phyloP scores from a whole-genome alignment of 176 grass and related monocot species.

The Coix lacrymajobi region DNA sequence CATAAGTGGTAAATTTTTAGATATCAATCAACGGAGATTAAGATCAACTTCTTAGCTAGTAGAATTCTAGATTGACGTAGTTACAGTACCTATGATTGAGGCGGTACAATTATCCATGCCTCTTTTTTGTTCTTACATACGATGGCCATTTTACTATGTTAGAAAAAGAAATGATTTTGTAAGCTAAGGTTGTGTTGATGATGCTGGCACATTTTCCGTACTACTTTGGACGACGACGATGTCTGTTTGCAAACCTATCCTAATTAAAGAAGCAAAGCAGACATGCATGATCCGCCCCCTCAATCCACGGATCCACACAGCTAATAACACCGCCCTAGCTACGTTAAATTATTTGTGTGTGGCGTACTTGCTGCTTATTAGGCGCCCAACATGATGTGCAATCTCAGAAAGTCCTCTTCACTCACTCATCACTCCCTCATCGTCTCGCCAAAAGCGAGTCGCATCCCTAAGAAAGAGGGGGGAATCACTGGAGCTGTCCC shows the following conservation, averaged over 20 bases:
- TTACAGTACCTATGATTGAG: no score
- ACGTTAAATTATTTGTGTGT: background rate
- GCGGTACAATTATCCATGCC: no score
- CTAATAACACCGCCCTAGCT: rapidly evolving
- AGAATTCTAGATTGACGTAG: no score
- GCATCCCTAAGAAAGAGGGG: background rate
- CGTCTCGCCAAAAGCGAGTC: background rate
- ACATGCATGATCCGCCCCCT: background rate
- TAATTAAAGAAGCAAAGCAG: background rate
- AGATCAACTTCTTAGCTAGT: no score
- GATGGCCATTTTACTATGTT: background rate
- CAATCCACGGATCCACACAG: slow-evolving; percentile 1
- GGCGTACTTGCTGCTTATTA: background rate
- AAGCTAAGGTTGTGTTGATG: background rate
- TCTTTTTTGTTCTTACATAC: background rate
- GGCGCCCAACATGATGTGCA: slow-evolving; percentile 5
- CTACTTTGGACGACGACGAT: background rate
- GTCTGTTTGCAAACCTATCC: no score
- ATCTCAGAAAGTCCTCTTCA: slow-evolving; percentile 10
- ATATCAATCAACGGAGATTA: no score
- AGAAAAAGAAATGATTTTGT: background rate
- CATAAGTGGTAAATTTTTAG: no score
- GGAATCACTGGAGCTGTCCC: slow-evolving; percentile 21
- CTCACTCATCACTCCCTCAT: slow-evolving; percentile 1
- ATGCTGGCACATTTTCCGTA: background rate